phyloP scores from a whole-genome alignment of 1,139 yeast genomes.

The Blastobotrys petasosporus region DNA sequence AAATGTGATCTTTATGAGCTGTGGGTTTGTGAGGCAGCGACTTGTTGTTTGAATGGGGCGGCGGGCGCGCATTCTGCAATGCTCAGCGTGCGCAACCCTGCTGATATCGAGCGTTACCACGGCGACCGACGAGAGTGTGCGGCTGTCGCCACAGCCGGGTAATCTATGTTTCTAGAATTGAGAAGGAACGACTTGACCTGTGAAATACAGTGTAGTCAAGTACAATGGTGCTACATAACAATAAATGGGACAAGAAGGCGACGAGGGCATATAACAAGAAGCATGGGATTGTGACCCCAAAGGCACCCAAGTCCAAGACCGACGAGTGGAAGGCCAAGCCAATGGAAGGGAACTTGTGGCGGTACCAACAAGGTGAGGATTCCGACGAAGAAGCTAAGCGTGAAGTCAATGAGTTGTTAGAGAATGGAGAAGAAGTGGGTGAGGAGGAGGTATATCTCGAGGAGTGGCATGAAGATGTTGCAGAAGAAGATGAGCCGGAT shows the following conservation, averaged over 20 bases:
- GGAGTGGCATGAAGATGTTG: slow-evolving; percentile 1
- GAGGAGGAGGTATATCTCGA: slow-evolving; percentile 7
- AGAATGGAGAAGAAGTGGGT: neutral
- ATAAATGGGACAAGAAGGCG: slow-evolving; percentile 29
- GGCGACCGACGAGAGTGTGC: too few relatives aligned
- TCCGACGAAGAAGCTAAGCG: slow-evolving; percentile 6
- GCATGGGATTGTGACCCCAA: slow-evolving; percentile 20
- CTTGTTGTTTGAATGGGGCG: neutral
- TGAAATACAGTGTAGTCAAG: neutral
- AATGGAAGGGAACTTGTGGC: slow-evolving; percentile 12
- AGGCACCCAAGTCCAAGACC: slow-evolving; percentile 3
- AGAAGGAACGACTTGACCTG: neutral
- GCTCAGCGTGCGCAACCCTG: too few relatives aligned
- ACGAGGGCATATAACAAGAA: slow-evolving; percentile 22
- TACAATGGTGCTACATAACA: slow-evolving; percentile 28
- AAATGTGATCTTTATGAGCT: too few relatives aligned
- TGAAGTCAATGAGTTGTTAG: slow-evolving; percentile 6
- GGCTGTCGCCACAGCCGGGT: too few relatives aligned
- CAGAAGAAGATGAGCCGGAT: slow-evolving; percentile 1
- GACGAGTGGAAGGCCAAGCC: slow-evolving; percentile 10
- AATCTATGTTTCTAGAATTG: neutral
- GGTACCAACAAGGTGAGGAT: slow-evolving; percentile 10
- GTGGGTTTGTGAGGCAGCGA: neutral
- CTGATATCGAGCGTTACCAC: too few relatives aligned
- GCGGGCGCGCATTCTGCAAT: too few relatives aligned